Conservation (phyloP, 73 alveolate genomes). For the Symbiodinium pilosum region DNA sequence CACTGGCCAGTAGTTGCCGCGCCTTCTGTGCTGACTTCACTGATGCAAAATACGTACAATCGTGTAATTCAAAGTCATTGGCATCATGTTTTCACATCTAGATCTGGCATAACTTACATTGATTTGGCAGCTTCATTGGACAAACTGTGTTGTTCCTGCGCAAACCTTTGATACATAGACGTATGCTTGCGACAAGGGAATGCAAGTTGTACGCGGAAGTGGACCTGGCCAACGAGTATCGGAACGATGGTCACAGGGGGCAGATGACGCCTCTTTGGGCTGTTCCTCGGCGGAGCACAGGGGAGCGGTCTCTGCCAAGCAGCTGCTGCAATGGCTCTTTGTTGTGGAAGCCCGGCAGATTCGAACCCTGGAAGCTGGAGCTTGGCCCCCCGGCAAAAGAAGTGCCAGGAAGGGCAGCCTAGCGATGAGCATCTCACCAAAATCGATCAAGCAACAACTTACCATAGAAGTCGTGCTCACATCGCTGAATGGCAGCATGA, state of each 20-base stretch:
- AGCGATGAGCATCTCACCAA: not conserved
- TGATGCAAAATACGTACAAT: no score
- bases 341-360: no score
- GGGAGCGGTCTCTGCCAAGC: no score
- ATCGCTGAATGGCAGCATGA: no score
- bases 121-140: no score
- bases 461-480: no score
- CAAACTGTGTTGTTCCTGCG: no score
- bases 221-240: conserved; percentile 72
- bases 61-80: not conserved
- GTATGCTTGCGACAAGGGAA: not conserved
- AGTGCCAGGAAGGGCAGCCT: conserved; percentile 44
- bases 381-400: not conserved
- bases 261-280: conserved; percentile 59
- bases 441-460: not conserved
- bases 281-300: conserved; percentile 7
- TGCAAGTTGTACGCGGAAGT: not conserved
- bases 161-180: no score
- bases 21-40: not conserved
- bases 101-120: no score
- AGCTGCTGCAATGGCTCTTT: no score
- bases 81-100: no score
- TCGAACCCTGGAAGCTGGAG: no score
- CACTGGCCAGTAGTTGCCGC: not conserved
- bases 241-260: conserved; percentile 57